phyloP scores from a whole-genome alignment of 1,284 basidiomycete species.

The Phenoliferia sp. region DNA sequence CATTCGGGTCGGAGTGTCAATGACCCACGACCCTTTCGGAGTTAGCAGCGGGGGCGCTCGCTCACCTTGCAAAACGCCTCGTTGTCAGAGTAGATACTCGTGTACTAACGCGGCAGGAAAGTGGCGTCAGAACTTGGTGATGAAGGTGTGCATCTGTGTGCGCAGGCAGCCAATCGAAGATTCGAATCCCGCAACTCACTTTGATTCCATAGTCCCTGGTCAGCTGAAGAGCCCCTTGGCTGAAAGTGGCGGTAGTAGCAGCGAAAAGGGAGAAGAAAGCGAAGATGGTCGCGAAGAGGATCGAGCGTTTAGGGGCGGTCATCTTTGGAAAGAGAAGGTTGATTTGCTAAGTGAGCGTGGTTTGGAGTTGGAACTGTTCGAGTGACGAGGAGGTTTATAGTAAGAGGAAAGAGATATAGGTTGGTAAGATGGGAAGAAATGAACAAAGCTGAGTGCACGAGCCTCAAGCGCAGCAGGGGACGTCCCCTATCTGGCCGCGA shows the following conservation, averaged over 20 bases:
- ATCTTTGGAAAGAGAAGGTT: background rate
- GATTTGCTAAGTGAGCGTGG: no score
- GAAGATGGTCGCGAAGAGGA: background rate
- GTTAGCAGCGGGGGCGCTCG: background rate
- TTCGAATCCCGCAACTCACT: no score
- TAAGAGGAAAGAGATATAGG: no score
- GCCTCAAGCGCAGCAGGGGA: no score
- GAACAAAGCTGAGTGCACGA: no score
- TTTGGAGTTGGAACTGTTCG: no score
- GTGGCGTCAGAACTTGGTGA: background rate
- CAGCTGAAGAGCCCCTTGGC: background rate
- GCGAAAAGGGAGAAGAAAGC: background rate
- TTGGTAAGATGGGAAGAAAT: no score
- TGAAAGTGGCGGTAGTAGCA: background rate
- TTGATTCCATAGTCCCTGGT: background rate
- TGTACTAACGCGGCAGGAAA: background rate
- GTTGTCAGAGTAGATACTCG: background rate
- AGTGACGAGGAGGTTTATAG: no score
- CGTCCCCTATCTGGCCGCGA: no score
- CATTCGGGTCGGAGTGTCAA: background rate
- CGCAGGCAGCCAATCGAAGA: no score
- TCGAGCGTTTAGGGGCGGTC: background rate
- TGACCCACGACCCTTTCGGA: background rate
- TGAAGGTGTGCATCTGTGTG: background rate
- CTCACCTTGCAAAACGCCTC: background rate